phyloP scores from a whole-genome alignment of 1,284 basidiomycete genomes.

The Melampsora americana region DNA sequence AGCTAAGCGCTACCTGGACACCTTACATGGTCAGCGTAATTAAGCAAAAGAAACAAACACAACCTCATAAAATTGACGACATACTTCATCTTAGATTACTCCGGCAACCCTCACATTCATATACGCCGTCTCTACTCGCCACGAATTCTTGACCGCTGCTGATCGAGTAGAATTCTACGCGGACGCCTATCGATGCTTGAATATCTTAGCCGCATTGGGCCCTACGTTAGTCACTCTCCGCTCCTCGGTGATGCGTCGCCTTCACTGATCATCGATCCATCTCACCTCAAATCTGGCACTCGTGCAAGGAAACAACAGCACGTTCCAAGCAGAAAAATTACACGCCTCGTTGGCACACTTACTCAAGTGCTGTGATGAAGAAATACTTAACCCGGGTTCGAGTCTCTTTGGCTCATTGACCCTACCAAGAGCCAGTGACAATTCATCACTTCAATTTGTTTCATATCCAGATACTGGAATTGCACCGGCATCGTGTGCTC shows the following conservation, averaged over 20 bases:
- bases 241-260: too few relatives aligned
- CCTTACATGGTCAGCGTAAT: conserved; percentile 3
- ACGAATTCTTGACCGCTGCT: not conserved
- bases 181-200: conserved; percentile 17
- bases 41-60: conserved; percentile 8
- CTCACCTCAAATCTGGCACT: too few relatives aligned
- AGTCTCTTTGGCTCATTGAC: not conserved
- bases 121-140: not conserved
- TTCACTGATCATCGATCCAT: too few relatives aligned
- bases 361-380: not conserved
- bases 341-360: not conserved
- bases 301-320: too few relatives aligned
- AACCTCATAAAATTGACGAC: not conserved
- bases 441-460: not conserved
- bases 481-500: too few relatives aligned
- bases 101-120: conserved; percentile 10
- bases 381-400: not conserved
- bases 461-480: not conserved
- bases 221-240: too few relatives aligned
- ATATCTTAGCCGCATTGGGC: conserved; percentile 1
- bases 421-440: not conserved
- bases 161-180: conserved; percentile 20
- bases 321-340: not conserved
- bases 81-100: conserved; percentile 1
- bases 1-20: too few relatives aligned